A percentile compares a stretch with the other conserved stretches of the same genome.
Conservation (phyloP, 768 basidiomycete genomes). For the Favolaschia claudopus region DNA sequence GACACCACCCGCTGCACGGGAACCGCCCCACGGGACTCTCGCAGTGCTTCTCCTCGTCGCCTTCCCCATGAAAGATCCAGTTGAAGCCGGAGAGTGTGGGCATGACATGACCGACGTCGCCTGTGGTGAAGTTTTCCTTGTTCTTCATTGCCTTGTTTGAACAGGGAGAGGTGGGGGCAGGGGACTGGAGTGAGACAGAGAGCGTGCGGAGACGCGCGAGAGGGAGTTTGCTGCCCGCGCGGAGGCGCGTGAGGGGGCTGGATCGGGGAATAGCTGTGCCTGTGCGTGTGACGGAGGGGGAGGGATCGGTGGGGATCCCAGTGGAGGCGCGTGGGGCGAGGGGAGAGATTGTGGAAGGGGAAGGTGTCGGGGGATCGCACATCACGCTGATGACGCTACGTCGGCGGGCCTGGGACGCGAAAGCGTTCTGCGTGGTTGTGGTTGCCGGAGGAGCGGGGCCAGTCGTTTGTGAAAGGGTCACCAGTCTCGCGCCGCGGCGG, state of each 20-base stretch:
- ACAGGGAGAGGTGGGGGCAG: neutral
- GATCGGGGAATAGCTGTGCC: too few relatives aligned
- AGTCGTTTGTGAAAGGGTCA: neutral
- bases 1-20: conserved; percentile 14
- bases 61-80: neutral
- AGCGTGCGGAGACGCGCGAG: too few relatives aligned
- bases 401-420: neutral
- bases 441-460: neutral
- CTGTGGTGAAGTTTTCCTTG: neutral
- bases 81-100: neutral
- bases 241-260: too few relatives aligned
- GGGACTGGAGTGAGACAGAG: neutral
- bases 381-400: neutral
- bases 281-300: too few relatives aligned
- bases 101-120: neutral
- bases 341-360: neutral
- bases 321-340: too few relatives aligned
- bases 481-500: neutral
- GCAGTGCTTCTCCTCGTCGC: neutral
- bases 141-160: too few relatives aligned
- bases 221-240: too few relatives aligned
- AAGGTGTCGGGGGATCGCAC: neutral
- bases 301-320: too few relatives aligned
- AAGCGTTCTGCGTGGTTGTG: neutral
- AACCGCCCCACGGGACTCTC: conserved; percentile 7